Evolutionary conservation across 129 eudicot species (phyloP).

Genomic region (Flaveria robusta): DNA sequence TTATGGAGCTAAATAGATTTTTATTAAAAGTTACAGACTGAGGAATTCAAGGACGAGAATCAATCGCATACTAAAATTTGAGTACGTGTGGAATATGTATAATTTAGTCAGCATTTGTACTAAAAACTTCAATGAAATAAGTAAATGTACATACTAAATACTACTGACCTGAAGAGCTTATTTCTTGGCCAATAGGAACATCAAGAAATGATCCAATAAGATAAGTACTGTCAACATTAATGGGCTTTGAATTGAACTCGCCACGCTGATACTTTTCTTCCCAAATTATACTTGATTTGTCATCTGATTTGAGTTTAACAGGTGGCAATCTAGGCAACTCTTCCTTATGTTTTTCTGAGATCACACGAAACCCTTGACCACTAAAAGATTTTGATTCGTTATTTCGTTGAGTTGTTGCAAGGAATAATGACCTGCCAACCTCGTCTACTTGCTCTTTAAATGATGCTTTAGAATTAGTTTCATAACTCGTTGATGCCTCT

Average conservation of each 20-base stretch:
- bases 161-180: slow-evolving; percentile 69
- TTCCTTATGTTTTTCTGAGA: slow-evolving; percentile 70
- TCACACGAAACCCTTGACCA: slow-evolving; percentile 49
- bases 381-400: slow-evolving; percentile 49
- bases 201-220: slow-evolving; percentile 91
- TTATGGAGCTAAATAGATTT: background rate
- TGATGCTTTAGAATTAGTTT: slow-evolving; percentile 49
- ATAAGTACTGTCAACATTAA: slow-evolving; percentile 57
- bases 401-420: slow-evolving; percentile 51
- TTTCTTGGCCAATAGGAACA: slow-evolving; percentile 92
- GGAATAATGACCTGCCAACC: slow-evolving; percentile 65
- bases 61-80: background rate
- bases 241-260: slow-evolving; percentile 56
- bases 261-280: slow-evolving; percentile 89
- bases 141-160: slow-evolving; percentile 23
- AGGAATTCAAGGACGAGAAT: background rate
- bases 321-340: slow-evolving; percentile 89
- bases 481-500: slow-evolving; percentile 60
- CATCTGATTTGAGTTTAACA: slow-evolving; percentile 86
- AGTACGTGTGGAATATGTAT: background rate
- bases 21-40: background rate
- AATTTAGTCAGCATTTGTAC: slow-evolving; percentile 13
- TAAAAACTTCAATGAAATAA: background rate
- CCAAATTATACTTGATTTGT: slow-evolving; percentile 63
- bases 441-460: slow-evolving; percentile 74